Evolutionary conservation across 2,329 filamentous ascomycete genomes (phyloP).

Genomic region (Sporothrix phasma): DNA sequence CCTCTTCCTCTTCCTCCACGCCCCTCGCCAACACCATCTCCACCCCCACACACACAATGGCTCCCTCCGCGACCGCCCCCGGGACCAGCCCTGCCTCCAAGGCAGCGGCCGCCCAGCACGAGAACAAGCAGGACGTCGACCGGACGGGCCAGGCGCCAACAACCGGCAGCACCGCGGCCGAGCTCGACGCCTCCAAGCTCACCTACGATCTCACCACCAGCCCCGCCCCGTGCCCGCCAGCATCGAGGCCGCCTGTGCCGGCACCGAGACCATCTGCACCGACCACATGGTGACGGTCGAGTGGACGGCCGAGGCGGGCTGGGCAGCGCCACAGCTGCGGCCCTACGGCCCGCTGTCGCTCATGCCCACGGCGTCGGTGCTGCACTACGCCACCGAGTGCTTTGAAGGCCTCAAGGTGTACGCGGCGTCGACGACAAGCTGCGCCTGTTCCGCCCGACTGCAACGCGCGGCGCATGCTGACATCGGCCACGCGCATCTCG

Average conservation of each 20-base stretch:
- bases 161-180: slow-evolving; percentile 30
- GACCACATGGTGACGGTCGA: slow-evolving; percentile 79
- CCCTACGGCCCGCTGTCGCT: slow-evolving; percentile 70
- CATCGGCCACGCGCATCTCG: slow-evolving; percentile 55
- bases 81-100: not conserved
- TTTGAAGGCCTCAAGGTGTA: slow-evolving; percentile 81
- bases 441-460: slow-evolving; percentile 68
- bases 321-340: slow-evolving; percentile 62
- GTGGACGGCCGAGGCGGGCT: slow-evolving; percentile 58
- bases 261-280: slow-evolving; percentile 50
- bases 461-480: slow-evolving; percentile 57
- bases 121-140: slow-evolving; percentile 37
- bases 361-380: slow-evolving; percentile 68
- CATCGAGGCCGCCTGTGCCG: slow-evolving; percentile 37
- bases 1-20: too few species aligned
- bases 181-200: slow-evolving; percentile 52
- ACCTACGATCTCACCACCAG: slow-evolving; percentile 42
- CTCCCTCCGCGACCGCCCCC: slow-evolving; percentile 20
- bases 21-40: not conserved
- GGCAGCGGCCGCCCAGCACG: slow-evolving; percentile 22
- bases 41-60: slow-evolving; percentile 20
- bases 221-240: slow-evolving; percentile 41
- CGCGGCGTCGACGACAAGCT: slow-evolving; percentile 65
- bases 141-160: slow-evolving; percentile 39
- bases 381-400: slow-evolving; percentile 87